phyloP scores from a whole-genome alignment of 371 early-diverging fungal species.

The Capniomyces stellatus region DNA sequence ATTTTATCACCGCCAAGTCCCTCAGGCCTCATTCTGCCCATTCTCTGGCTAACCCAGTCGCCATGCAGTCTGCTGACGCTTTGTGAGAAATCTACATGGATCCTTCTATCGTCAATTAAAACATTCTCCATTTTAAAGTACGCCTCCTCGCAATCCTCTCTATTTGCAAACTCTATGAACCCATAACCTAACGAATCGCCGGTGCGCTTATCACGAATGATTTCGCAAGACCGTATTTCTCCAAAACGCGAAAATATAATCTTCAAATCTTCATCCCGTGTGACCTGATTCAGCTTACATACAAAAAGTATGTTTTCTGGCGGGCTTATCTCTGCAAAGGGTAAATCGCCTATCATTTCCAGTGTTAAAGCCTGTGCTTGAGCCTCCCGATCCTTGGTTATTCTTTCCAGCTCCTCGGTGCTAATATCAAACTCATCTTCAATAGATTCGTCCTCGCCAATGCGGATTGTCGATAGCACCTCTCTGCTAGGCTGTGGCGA shows the following conservation, averaged over 20 bases:
- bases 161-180: constrained; percentile 86
- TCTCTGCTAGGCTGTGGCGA: constrained; percentile 70
- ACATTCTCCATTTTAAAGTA: constrained; percentile 58
- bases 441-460: constrained; percentile 69
- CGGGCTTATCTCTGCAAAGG: constrained; percentile 89
- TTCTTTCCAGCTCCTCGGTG: constrained; percentile 33
- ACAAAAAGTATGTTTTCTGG: constrained; percentile 95
- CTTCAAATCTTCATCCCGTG: constrained; percentile 79
- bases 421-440: constrained; percentile 32
- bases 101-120: constrained; percentile 87
- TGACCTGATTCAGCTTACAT: constrained; percentile 86
- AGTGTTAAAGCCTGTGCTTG: constrained; percentile 77
- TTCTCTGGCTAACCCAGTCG: constrained; percentile 38
- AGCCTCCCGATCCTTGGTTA: constrained; percentile 55
- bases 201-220: constrained; percentile 72
- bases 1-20: neutral
- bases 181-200: constrained; percentile 81
- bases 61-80: constrained; percentile 72
- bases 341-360: constrained; percentile 96
- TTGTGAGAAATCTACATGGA: constrained; percentile 96
- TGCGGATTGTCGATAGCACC: constrained; percentile 52
- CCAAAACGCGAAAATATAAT: constrained; percentile 91
- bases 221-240: constrained; percentile 68
- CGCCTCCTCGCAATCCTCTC: constrained; percentile 73
- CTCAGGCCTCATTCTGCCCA: neutral